Percentiles rank a stretch among this genome's conserved stretches.
phyloP scores from a whole-genome alignment of 371 early-diverging fungal species.

The Rhizopus arrhizus region DNA sequence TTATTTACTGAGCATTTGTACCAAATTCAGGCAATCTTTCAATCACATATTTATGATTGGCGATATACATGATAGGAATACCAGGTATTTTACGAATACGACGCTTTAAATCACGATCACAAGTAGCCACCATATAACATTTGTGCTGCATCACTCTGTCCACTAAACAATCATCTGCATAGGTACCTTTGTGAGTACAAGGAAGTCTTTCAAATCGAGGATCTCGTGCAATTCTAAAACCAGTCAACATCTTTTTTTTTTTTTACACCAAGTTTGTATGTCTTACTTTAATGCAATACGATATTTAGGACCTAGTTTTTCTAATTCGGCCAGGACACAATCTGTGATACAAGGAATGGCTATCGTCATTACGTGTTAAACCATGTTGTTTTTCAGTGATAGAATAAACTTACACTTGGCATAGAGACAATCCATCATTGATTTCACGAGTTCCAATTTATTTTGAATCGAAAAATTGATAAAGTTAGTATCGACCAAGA shows the following conservation, averaged over 20 bases:
- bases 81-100: constrained; percentile 98
- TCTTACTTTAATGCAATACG: constrained; percentile 89
- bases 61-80: constrained; percentile 99
- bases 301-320: constrained; percentile 97
- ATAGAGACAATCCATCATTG: constrained; percentile 98
- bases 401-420: constrained; percentile 77
- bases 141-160: constrained; percentile 95
- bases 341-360: constrained; percentile 97
- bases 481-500: constrained; percentile 99
- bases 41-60: constrained; percentile 88
- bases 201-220: constrained; percentile 95
- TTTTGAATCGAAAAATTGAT: constrained; percentile 99
- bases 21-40: constrained; percentile 92
- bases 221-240: constrained; percentile 85
- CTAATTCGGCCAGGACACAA: constrained; percentile 99
- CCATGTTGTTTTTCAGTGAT: not conserved
- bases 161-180: constrained; percentile 99
- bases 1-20: constrained; percentile 37
- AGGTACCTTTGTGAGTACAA: constrained; percentile 99
- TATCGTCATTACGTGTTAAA: constrained; percentile 1
- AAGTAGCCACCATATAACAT: constrained; percentile 99
- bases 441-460: constrained; percentile 95
- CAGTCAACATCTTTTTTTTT: constrained; percentile 14
- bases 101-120: constrained; percentile 97
- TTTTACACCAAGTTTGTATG: not conserved